Conservation (phyloP, 2,329 filamentous ascomycete genomes). For the Exophiala spinifera region DNA sequence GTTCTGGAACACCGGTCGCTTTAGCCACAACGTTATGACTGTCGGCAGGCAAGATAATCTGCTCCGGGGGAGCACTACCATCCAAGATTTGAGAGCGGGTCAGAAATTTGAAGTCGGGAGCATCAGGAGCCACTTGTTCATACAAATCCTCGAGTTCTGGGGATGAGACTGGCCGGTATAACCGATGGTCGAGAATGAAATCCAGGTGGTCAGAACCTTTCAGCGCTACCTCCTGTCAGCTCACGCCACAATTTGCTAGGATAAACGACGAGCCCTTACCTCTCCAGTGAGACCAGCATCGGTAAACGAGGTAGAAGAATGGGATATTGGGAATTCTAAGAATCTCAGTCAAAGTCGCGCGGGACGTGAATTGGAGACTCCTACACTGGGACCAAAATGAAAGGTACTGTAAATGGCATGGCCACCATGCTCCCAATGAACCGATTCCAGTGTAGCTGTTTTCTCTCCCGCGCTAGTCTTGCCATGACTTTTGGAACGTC, state of each 20-base stretch:
- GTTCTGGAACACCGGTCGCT: constrained; percentile 64
- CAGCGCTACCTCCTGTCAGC: constrained; percentile 53
- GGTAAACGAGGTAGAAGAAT: constrained; percentile 92
- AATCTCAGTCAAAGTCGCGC: constrained; percentile 17
- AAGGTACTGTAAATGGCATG: constrained; percentile 78
- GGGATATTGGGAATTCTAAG: constrained; percentile 83
- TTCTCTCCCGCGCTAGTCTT: constrained; percentile 73
- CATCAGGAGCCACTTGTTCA: constrained; percentile 40
- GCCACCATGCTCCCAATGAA: constrained; percentile 77
- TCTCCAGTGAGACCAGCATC: constrained; percentile 86
- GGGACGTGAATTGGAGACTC: constrained; percentile 33
- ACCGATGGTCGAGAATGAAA: constrained; percentile 71
- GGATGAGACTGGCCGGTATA: constrained; percentile 65
- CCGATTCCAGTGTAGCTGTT: constrained; percentile 70
- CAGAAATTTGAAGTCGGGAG: constrained; percentile 33
- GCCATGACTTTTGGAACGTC: constrained; percentile 64
- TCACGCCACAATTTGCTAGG: not conserved
- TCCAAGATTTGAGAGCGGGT: constrained; percentile 37
- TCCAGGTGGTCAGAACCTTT: constrained; percentile 80
- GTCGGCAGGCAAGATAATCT: constrained; percentile 42
- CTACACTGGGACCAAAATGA: constrained; percentile 82
- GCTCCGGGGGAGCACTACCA: constrained; percentile 40
- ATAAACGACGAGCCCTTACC: constrained; percentile 36
- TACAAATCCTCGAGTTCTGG: constrained; percentile 73
- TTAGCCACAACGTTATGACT: constrained; percentile 60